phyloP scores from a whole-genome alignment of 352 stramenopile species.

The Blastocystis sp. region DNA sequence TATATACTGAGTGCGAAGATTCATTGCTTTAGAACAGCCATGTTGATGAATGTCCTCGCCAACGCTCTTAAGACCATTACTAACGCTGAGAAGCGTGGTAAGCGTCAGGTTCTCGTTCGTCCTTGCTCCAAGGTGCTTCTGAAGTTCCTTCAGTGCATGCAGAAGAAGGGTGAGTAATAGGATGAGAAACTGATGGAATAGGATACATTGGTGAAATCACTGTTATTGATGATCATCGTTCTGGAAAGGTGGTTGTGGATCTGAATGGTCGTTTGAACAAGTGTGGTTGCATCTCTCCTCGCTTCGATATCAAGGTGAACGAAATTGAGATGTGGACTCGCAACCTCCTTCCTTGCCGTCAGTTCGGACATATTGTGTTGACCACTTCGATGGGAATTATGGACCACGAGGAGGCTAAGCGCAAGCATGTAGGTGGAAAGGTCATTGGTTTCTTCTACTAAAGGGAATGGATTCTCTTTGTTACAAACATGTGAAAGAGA shows the following conservation, averaged over 20 bases:
- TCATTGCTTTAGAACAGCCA: not conserved
- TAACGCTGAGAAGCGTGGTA: conserved; percentile 99
- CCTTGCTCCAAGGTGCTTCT: conserved; percentile 98
- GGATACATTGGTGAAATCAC: conserved; percentile 99
- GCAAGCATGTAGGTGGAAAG: conserved; percentile 99
- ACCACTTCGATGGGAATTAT: conserved; percentile 84
- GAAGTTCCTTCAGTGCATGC: too few species aligned
- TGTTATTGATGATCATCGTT: conserved; percentile 98
- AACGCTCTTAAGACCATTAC: conserved; percentile 99
- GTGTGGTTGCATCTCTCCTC: too few species aligned
- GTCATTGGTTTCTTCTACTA: conserved; percentile 99
- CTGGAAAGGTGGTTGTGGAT: conserved; percentile 95
- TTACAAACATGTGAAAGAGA: not conserved
- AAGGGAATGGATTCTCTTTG: conserved; percentile 35
- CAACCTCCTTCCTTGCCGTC: too few species aligned
- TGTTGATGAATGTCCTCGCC: conserved; percentile 99
- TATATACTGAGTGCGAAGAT: too few species aligned
- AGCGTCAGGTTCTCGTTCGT: conserved; percentile 95
- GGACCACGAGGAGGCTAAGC: conserved; percentile 82
- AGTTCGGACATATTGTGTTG: conserved; percentile 71
- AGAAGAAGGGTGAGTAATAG: conserved; percentile 84
- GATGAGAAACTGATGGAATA: conserved; percentile 64
- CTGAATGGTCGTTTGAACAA: conserved; percentile 95
- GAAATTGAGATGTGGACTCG: too few species aligned
- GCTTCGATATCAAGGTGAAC: too few species aligned